phyloP scores from a whole-genome alignment of 1,139 yeast genomes.

The Kurtzmaniella natalensis region DNA sequence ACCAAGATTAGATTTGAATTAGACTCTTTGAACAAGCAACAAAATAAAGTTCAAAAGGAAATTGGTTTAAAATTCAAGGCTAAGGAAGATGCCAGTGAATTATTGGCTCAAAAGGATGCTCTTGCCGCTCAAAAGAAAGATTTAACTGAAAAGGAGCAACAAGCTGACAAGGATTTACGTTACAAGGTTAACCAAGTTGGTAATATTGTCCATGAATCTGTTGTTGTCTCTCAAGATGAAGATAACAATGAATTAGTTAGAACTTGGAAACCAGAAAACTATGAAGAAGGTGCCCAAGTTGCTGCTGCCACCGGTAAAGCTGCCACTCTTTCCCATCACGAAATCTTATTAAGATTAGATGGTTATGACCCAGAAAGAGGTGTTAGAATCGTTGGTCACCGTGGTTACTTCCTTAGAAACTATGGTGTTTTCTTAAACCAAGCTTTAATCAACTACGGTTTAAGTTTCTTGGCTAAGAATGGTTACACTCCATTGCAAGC shows the following conservation, averaged over 20 bases:
- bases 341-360: constrained; percentile 85
- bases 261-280: constrained; percentile 74
- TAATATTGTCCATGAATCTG: constrained; percentile 88
- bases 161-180: constrained; percentile 72
- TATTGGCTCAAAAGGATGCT: constrained; percentile 75
- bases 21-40: constrained; percentile 83
- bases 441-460: constrained; percentile 95
- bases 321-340: constrained; percentile 91
- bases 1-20: constrained; percentile 86
- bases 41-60: constrained; percentile 85
- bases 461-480: constrained; percentile 72
- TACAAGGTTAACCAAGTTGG: constrained; percentile 86
- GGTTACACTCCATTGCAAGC: constrained; percentile 93
- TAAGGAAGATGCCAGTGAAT: constrained; percentile 88
- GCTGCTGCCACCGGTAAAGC: constrained; percentile 73
- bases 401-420: constrained; percentile 94
- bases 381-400: constrained; percentile 94
- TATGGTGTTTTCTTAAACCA: constrained; percentile 97
- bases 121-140: constrained; percentile 66
- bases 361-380: constrained; percentile 99
- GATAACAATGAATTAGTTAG: constrained; percentile 84
- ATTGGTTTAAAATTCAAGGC: constrained; percentile 90
- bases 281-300: constrained; percentile 51
- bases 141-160: constrained; percentile 64
- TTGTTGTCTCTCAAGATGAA: constrained; percentile 83